A percentile compares a stretch with the other conserved stretches of the same genome.
These are phyloP conservation scores for Microthlaspi erraticum DNA, from an alignment of 345 rosid species.

Conservation along the genomic window DNA sequence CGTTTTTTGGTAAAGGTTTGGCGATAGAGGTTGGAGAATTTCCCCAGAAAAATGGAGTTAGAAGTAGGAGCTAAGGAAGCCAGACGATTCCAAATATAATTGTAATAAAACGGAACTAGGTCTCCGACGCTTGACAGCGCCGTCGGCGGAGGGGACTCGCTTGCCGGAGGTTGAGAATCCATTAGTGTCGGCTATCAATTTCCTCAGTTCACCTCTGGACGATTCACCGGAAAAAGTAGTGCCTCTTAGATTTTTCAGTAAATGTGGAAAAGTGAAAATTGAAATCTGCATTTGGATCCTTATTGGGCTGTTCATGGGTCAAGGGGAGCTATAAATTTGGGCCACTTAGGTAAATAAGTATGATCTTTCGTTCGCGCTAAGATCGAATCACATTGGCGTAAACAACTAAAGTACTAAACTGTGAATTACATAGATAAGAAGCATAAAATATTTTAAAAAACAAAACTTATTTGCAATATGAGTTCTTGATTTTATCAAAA, in stretches of 20 bases:
- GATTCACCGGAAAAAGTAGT: too few species aligned
- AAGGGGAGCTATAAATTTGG: background rate
- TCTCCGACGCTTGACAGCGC: conserved; percentile 39
- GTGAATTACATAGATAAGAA: conserved; percentile 3
- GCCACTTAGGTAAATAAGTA: background rate
- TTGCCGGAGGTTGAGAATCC: conserved; percentile 47
- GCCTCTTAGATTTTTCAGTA: background rate
- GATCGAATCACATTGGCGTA: too few species aligned
- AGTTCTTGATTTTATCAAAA: conserved; percentile 52
- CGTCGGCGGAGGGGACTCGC: conserved; percentile 36
- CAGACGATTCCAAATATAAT: conserved; percentile 57
- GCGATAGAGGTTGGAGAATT: conserved; percentile 58
- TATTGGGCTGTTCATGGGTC: conserved; percentile 29
- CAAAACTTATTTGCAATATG: conserved; percentile 30
- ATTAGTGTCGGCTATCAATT: conserved; percentile 29
- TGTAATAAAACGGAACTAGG: conserved; percentile 59
- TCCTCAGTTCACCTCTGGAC: background rate
- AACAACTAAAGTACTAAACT: background rate
- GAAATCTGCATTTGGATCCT: background rate
- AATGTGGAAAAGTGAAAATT: background rate
- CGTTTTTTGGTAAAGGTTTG: conserved; percentile 52
- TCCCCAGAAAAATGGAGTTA: conserved; percentile 49
- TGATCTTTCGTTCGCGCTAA: too few species aligned
- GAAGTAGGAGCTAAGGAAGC: conserved; percentile 50
- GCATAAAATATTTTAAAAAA: background rate